Evolutionary conservation across 2,329 filamentous ascomycete species (phyloP).

Genomic region (Penicillium decumbens): DNA sequence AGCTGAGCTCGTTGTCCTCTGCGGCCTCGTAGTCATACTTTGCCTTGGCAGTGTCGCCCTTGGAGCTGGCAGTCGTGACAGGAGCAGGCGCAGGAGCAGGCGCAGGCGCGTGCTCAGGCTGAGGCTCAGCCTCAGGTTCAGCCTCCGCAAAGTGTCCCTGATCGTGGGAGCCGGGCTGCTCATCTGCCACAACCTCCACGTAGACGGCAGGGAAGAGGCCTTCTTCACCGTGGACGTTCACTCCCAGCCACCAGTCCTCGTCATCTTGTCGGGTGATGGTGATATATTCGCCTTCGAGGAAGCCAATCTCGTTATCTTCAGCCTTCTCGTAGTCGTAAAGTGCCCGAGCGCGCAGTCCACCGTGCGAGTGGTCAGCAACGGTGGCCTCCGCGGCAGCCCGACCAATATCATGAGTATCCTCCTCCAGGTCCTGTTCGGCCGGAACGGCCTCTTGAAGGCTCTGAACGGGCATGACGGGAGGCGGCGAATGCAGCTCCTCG

Average conservation of each 20-base stretch:
- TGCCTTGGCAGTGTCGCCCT: constrained; percentile 69
- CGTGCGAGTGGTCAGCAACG: constrained; percentile 46
- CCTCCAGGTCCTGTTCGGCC: constrained; percentile 61
- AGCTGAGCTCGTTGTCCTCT: constrained; percentile 82
- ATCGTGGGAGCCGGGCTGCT: constrained; percentile 34
- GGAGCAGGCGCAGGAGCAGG: constrained; percentile 38
- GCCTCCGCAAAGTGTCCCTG: constrained; percentile 21
- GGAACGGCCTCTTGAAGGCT: constrained; percentile 61
- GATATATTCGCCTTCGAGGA: constrained; percentile 81
- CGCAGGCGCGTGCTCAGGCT: constrained; percentile 31
- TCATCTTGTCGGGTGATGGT: constrained; percentile 96
- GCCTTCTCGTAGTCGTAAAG: constrained; percentile 97
- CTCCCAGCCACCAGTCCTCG: constrained; percentile 98
- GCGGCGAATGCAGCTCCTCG: constrained; percentile 40
- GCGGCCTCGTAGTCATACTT: constrained; percentile 95
- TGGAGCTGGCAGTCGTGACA: constrained; percentile 25
- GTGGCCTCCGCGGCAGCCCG: constrained; percentile 58
- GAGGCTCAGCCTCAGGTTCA: constrained; percentile 23
- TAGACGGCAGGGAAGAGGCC: constrained; percentile 98
- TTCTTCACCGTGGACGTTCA: constrained; percentile 74
- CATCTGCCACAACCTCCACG: constrained; percentile 73
- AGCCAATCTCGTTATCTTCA: constrained; percentile 92
- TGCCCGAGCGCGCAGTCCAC: constrained; percentile 67
- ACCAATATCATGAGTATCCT: constrained; percentile 54
- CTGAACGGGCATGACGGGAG: constrained; percentile 54